These are phyloP conservation scores for Plectosphaerella sp. DNA, from an alignment of 2,329 filamentous ascomycete genomes.

Conservation along the genomic window DNA sequence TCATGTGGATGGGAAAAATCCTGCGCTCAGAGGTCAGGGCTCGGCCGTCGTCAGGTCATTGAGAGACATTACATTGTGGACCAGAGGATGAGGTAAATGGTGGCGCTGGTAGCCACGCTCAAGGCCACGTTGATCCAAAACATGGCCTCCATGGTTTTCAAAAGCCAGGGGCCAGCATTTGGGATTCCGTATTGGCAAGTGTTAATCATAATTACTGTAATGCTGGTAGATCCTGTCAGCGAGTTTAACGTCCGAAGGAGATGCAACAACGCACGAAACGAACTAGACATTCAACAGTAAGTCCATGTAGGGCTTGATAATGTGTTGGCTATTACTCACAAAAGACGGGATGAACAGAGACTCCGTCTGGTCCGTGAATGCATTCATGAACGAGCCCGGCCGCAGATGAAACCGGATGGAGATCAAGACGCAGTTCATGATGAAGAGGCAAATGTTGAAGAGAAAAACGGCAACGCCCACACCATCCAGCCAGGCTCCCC, in stretches of 20 bases:
- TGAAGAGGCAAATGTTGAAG: conserved; percentile 59
- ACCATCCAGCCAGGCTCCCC: conserved; percentile 49
- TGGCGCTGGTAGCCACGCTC: conserved; percentile 62
- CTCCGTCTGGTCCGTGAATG: conserved; percentile 73
- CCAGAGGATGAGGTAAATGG: conserved; percentile 72
- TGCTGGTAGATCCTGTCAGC: conserved; percentile 36
- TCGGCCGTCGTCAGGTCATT: background rate
- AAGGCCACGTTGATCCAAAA: conserved; percentile 73
- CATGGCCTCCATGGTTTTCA: conserved; percentile 54
- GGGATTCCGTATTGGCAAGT: conserved; percentile 70
- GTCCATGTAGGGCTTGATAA: background rate
- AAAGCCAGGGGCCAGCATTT: conserved; percentile 59
- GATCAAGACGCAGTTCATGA: conserved; percentile 60
- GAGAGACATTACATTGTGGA: conserved; percentile 45
- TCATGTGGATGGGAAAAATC: conserved; percentile 65
- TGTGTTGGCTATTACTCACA: conserved; percentile 30
- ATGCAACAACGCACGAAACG: conserved; percentile 32
- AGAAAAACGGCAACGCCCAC: conserved; percentile 59
- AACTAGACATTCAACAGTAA: conserved; percentile 22
- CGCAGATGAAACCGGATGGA: conserved; percentile 64
- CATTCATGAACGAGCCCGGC: conserved; percentile 65
- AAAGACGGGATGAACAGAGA: conserved; percentile 71
- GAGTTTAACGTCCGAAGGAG: conserved; percentile 29
- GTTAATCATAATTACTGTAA: conserved; percentile 74
- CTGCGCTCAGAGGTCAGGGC: conserved; percentile 19